phyloP scores from a whole-genome alignment of 2,329 filamentous ascomycete genomes.

The Celoporthe dispersa region DNA sequence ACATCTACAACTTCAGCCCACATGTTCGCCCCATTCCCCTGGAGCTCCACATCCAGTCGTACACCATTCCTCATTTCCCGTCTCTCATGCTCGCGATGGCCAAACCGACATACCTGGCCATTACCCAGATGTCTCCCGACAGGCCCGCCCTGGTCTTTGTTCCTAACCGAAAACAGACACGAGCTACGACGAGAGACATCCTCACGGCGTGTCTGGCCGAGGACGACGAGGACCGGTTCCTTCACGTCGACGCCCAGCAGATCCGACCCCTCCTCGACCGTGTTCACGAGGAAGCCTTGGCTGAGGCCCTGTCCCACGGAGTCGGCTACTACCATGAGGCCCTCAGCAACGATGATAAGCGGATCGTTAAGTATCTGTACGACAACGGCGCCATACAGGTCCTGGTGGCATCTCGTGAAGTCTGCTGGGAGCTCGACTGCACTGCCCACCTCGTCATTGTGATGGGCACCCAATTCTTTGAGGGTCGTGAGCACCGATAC shows the following conservation, averaged over 20 bases:
- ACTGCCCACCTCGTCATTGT: slow-evolving; percentile 90
- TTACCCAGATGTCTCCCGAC: slow-evolving; percentile 84
- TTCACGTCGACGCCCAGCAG: slow-evolving; percentile 82
- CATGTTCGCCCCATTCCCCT: slow-evolving; percentile 86
- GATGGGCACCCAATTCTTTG: slow-evolving; percentile 98
- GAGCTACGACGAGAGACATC: slow-evolving; percentile 83
- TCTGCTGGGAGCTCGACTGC: slow-evolving; percentile 92
- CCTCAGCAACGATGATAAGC: slow-evolving; percentile 83
- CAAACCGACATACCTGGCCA: slow-evolving; percentile 87
- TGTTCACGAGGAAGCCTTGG: slow-evolving; percentile 83
- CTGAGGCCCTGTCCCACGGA: slow-evolving; percentile 88
- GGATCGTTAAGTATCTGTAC: slow-evolving; percentile 92
- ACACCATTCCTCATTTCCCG: slow-evolving; percentile 94
- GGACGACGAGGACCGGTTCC: slow-evolving; percentile 90
- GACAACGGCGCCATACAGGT: slow-evolving; percentile 88
- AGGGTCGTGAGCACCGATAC: slow-evolving; percentile 95
- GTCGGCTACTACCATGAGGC: slow-evolving; percentile 98
- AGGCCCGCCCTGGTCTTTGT: slow-evolving; percentile 93
- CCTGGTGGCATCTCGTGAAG: slow-evolving; percentile 76
- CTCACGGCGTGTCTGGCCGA: slow-evolving; percentile 86
- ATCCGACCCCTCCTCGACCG: slow-evolving; percentile 80
- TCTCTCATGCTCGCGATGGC: slow-evolving; percentile 99
- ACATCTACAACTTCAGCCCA: slow-evolving; percentile 98
- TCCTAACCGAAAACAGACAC: slow-evolving; percentile 89
- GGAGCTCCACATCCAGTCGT: slow-evolving; percentile 94